These are phyloP conservation scores for Rhodotorula sp. DNA, from an alignment of 1,284 basidiomycete genomes.

Conservation along the genomic window DNA sequence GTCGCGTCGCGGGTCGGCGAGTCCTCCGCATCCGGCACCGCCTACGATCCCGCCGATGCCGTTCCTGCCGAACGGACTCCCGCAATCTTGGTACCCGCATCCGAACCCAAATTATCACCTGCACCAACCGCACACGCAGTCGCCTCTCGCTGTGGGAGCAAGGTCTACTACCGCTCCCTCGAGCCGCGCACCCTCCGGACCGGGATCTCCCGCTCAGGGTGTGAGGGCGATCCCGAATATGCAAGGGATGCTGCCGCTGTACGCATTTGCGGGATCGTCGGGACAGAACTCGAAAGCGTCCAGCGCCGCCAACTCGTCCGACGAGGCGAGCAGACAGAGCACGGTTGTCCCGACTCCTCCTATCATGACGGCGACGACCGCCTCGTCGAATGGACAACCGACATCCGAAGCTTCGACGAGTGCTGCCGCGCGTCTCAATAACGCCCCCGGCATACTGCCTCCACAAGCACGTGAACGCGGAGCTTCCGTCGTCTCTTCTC, in stretches of 20 bases:
- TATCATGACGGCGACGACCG: background rate
- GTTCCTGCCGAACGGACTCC: background rate
- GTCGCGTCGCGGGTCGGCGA: conserved; percentile 12
- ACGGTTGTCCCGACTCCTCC: background rate
- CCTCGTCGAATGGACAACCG: too few species aligned
- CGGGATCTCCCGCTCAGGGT: conserved; percentile 8
- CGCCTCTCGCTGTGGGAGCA: conserved; percentile 24
- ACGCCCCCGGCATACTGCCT: background rate
- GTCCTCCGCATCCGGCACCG: conserved; percentile 10
- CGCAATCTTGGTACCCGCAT: conserved; percentile 30
- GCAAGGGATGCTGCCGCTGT: background rate
- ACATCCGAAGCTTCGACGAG: background rate
- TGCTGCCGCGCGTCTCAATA: background rate
- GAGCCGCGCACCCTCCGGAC: conserved; percentile 6
- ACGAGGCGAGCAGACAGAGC: background rate
- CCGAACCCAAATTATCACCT: conserved; percentile 33
- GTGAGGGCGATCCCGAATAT: background rate
- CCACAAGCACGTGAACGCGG: conserved; percentile 1
- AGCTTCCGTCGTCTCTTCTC: conserved; percentile 28
- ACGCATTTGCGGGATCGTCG: background rate
- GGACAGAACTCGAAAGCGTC: conserved; percentile 1
- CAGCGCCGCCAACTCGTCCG: background rate
- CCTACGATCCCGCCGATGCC: background rate
- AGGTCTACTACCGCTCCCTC: conserved; percentile 4
- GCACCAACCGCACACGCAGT: conserved; percentile 33